phyloP scores from a whole-genome alignment of 139 green algal genomes.

The Chlamydomonas asymmetrica region DNA sequence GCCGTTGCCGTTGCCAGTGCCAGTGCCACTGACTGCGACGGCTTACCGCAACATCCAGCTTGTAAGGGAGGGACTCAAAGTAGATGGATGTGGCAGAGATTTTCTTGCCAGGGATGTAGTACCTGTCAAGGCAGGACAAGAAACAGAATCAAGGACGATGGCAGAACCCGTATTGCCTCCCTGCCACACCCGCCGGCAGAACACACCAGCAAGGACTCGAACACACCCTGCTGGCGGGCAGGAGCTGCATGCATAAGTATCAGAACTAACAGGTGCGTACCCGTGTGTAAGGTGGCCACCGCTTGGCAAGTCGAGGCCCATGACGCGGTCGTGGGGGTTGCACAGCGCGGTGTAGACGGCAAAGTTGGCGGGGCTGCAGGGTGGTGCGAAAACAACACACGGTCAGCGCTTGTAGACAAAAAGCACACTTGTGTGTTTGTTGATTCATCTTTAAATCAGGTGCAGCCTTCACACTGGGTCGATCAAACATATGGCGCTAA shows the following conservation, averaged over 20 bases:
- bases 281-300: slow-evolving; percentile 97
- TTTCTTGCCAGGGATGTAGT: slow-evolving; percentile 96
- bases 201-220: no score
- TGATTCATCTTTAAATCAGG: no score
- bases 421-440: not conserved
- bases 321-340: slow-evolving; percentile 97
- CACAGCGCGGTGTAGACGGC: slow-evolving; percentile 98
- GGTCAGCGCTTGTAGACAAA: not conserved
- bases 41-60: no score
- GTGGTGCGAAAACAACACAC: no score
- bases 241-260: no score
- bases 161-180: no score
- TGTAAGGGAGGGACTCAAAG: slow-evolving; percentile 95
- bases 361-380: slow-evolving; percentile 93
- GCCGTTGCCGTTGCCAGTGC: no score
- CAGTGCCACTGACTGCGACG: no score
- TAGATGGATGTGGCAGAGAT: slow-evolving; percentile 97
- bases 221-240: no score
- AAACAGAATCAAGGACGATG: no score
- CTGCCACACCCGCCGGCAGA: not conserved
- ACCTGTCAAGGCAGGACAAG: no score
- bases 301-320: slow-evolving; percentile 96
- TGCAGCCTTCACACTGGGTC: not conserved
- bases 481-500: not conserved
- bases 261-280: slow-evolving; percentile 67